Evolutionary conservation across 305 asterid species (phyloP).

Genomic region (Rubia tinctorum): DNA sequence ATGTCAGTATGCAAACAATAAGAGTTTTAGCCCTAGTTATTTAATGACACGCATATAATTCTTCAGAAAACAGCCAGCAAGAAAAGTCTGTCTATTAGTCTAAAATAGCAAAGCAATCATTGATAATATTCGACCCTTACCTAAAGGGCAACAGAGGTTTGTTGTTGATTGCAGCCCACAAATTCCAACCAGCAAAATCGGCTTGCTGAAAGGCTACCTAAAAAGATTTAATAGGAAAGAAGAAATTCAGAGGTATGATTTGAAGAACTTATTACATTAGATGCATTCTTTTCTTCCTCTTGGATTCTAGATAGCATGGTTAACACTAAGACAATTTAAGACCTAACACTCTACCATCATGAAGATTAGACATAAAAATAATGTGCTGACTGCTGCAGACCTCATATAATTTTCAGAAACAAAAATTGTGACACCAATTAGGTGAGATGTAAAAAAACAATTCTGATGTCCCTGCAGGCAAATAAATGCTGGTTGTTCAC

Average conservation of each 20-base stretch:
- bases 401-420: background rate
- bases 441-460: too few relatives aligned
- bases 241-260: conserved; percentile 2
- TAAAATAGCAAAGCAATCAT: background rate
- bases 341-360: background rate
- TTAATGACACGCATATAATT: background rate
- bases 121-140: conserved; percentile 32
- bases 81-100: background rate
- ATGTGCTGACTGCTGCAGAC: background rate
- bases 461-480: background rate
- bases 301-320: background rate
- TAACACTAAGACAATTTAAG: background rate
- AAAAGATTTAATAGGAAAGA: conserved; percentile 18
- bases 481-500: background rate
- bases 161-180: conserved; percentile 98
- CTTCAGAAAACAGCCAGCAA: background rate
- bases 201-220: conserved; percentile 99
- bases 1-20: background rate
- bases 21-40: background rate
- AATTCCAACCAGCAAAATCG: conserved; percentile 97
- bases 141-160: conserved; percentile 88
- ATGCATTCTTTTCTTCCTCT: too few relatives aligned
- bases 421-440: background rate
- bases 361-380: background rate
- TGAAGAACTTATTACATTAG: background rate